Evolutionary conservation across 139 green algal species (phyloP).

Genomic region (Micractinium conductrix): DNA sequence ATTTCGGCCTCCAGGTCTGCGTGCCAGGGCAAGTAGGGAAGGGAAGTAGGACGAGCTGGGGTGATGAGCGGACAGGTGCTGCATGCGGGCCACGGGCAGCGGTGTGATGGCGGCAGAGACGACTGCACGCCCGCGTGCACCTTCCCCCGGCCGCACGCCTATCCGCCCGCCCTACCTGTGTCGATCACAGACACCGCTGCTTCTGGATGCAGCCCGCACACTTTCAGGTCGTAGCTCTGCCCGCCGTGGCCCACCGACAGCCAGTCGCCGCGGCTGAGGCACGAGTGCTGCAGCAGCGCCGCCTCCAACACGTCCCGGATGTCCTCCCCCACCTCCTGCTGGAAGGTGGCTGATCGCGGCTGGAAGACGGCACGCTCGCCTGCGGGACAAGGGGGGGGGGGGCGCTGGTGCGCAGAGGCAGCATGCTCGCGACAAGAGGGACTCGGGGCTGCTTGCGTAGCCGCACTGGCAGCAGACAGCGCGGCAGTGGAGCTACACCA

Average conservation of each 20-base stretch:
- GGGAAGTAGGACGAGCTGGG: neutral
- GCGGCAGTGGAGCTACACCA: neutral
- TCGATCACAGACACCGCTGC: constrained; percentile 13
- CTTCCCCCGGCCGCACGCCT: too few species aligned
- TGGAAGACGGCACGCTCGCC: constrained; percentile 64
- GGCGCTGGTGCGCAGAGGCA: neutral
- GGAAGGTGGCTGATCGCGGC: constrained; percentile 70
- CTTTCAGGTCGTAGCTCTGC: constrained; percentile 48
- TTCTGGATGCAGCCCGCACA: constrained; percentile 70
- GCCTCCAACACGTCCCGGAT: constrained; percentile 62
- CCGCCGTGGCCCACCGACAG: constrained; percentile 56
- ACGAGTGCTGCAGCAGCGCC: constrained; percentile 54
- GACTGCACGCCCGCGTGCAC: too few species aligned
- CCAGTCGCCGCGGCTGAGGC: constrained; percentile 74
- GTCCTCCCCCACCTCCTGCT: constrained; percentile 58
- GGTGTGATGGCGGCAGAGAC: too few species aligned
- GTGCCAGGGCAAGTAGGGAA: neutral
- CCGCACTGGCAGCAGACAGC: neutral
- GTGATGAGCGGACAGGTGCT: too few species aligned
- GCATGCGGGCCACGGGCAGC: too few species aligned
- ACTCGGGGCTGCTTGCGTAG: too few species aligned
- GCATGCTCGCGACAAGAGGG: neutral
- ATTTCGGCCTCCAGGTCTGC: constrained; percentile 85
- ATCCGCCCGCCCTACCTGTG: constrained; percentile 3
- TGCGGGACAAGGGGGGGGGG: constrained; percentile 22